A percentile compares a stretch with the other conserved stretches of the same genome.
phyloP scores from a whole-genome alignment of 345 rosid genomes.

The Theobroma cacao region DNA sequence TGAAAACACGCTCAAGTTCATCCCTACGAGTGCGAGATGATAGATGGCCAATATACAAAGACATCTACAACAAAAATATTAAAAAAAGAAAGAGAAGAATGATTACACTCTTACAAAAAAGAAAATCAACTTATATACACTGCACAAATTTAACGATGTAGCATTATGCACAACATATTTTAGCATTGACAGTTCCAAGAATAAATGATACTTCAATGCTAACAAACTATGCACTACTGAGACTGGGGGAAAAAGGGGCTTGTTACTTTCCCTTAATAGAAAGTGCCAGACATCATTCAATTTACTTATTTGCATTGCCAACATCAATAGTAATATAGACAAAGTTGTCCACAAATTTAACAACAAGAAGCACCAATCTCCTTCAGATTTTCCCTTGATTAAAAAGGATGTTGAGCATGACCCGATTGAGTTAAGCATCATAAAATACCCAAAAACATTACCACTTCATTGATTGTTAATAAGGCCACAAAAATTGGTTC shows the following conservation, averaged over 20 bases:
- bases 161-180: not conserved
- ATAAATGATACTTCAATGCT: not conserved
- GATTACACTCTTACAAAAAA: not conserved
- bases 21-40: slow-evolving; percentile 29
- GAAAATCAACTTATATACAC: not conserved
- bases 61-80: slow-evolving; percentile 34
- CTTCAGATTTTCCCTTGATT: no score
- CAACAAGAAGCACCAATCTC: not conserved
- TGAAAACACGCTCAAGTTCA: slow-evolving; percentile 43
- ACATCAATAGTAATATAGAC: not conserved
- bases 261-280: not conserved
- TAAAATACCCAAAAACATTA: not conserved
- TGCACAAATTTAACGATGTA: not conserved
- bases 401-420: no score
- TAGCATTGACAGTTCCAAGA: not conserved
- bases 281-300: not conserved
- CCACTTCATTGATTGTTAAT: not conserved
- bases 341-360: not conserved
- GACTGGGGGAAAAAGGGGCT: not conserved
- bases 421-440: not conserved
- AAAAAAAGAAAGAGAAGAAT: not conserved
- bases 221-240: not conserved
- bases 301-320: not conserved
- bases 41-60: slow-evolving; percentile 43
- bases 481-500: not conserved